Conservation (phyloP, 306 rosid species). For the Lablab purpureus region DNA sequence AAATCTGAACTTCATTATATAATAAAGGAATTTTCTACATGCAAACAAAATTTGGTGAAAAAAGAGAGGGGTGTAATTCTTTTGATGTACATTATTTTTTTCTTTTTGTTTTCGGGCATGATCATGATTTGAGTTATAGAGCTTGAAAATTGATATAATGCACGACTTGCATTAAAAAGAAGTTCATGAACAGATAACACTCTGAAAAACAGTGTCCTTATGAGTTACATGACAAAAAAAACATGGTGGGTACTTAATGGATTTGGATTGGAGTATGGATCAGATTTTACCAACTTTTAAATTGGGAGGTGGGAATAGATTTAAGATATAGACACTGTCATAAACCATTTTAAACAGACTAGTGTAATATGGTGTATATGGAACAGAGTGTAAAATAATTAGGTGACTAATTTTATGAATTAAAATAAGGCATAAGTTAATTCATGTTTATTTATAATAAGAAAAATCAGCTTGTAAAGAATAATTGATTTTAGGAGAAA, state of each 20-base stretch:
- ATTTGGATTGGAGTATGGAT: not conserved
- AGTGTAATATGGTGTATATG: too few species aligned
- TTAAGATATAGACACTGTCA: not conserved
- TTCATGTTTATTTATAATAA: too few species aligned
- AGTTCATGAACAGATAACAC: not conserved
- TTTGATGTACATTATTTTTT: not conserved
- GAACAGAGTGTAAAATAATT: too few species aligned
- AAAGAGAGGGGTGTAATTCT: not conserved
- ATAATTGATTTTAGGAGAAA: too few species aligned
- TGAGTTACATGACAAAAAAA: not conserved
- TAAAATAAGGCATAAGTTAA: too few species aligned
- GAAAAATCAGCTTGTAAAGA: too few species aligned
- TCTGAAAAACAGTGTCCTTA: not conserved
- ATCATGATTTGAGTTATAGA: not conserved
- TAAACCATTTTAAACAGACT: not conserved
- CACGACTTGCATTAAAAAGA: not conserved
- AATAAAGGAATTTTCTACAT: not conserved
- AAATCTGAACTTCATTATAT: conserved; percentile 7
- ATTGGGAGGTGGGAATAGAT: not conserved
- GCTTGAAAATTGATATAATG: not conserved
- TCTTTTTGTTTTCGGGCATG: not conserved
- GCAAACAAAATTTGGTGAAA: not conserved
- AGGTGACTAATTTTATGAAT: too few species aligned
- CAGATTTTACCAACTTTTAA: not conserved
- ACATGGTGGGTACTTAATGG: not conserved